Evolutionary conservation across 2,329 filamentous ascomycete genomes (phyloP).

Genomic region (Didymella keratinophila): DNA sequence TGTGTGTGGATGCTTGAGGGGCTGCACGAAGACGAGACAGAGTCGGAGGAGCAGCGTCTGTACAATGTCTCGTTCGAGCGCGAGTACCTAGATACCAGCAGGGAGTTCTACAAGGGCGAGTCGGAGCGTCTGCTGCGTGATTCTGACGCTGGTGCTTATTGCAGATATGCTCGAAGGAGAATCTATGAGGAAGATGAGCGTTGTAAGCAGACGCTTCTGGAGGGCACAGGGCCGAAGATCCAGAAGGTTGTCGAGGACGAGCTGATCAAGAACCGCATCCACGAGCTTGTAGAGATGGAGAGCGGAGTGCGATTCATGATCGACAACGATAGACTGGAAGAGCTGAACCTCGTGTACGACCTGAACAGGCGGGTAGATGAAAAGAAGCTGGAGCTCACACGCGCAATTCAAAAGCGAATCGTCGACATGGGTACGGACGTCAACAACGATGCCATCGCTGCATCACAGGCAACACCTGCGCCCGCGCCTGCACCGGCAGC

Average conservation of each 20-base stretch:
- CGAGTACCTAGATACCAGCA: conserved; percentile 75
- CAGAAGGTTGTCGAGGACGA: conserved; percentile 79
- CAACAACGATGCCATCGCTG: conserved; percentile 70
- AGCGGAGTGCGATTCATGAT: conserved; percentile 91
- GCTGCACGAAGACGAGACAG: conserved; percentile 81
- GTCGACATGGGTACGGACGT: conserved; percentile 83
- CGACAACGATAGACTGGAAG: conserved; percentile 81
- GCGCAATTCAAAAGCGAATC: conserved; percentile 76
- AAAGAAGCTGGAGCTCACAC: conserved; percentile 73
- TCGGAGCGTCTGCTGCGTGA: conserved; percentile 77
- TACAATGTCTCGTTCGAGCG: conserved; percentile 86
- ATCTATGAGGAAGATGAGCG: conserved; percentile 82
- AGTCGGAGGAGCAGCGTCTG: conserved; percentile 79
- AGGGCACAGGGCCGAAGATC: conserved; percentile 75
- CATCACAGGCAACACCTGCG: conserved; percentile 59
- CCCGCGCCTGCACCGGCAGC: conserved; percentile 42
- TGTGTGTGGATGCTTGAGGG: conserved; percentile 90
- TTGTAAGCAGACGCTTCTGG: conserved; percentile 81
- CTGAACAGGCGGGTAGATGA: conserved; percentile 80
- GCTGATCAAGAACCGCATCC: conserved; percentile 78
- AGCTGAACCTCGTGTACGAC: conserved; percentile 81
- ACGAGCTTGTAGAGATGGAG: conserved; percentile 84
- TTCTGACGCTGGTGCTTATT: conserved; percentile 82
- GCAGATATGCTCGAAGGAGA: conserved; percentile 75
- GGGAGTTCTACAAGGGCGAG: conserved; percentile 77